A percentile compares a stretch with the other conserved stretches of the same genome.
Conservation (phyloP, 2,329 filamentous ascomycete species). For the Exophiala oligosperma region DNA sequence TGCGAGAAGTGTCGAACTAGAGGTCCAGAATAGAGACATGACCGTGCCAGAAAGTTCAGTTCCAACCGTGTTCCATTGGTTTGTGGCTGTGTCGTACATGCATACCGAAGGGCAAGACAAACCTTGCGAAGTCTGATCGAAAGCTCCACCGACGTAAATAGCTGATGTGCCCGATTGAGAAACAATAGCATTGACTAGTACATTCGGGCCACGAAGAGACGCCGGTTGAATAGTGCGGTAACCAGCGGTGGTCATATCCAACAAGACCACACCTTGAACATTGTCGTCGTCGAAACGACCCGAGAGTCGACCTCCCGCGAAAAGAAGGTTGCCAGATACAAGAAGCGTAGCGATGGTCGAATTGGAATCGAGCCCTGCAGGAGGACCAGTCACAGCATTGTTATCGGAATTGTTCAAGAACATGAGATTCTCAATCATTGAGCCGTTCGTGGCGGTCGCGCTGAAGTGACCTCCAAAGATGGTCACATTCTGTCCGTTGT, state of each 20-base stretch:
- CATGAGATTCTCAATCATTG: slow-evolving; percentile 73
- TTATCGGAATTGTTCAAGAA: slow-evolving; percentile 76
- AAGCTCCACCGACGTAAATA: slow-evolving; percentile 83
- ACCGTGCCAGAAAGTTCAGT: slow-evolving; percentile 70
- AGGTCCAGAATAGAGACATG: slow-evolving; percentile 73
- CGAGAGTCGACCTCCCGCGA: slow-evolving; percentile 76
- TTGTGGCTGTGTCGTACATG: slow-evolving; percentile 67
- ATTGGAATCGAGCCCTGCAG: slow-evolving; percentile 63
- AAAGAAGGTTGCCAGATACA: slow-evolving; percentile 67
- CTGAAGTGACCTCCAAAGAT: slow-evolving; percentile 86
- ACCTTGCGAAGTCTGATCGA: slow-evolving; percentile 72
- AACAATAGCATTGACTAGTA: slow-evolving; percentile 74
- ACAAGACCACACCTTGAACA: slow-evolving; percentile 75
- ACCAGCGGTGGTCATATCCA: slow-evolving; percentile 66
- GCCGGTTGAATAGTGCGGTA: slow-evolving; percentile 71
- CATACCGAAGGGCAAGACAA: slow-evolving; percentile 82
- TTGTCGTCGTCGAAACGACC: slow-evolving; percentile 64
- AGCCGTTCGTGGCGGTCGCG: slow-evolving; percentile 66
- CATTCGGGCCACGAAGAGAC: slow-evolving; percentile 67
- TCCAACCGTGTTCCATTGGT: slow-evolving; percentile 80
- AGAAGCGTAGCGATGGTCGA: slow-evolving; percentile 76
- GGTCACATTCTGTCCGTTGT: slow-evolving; percentile 73
- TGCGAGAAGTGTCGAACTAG: slow-evolving; percentile 68
- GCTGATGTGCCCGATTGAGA: slow-evolving; percentile 69
- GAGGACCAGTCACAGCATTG: slow-evolving; percentile 68